Evolutionary conservation across 2,329 filamentous ascomycete genomes (phyloP), one percentile per base, ranked within the genome.

Genomic region (Neonectria magnoliae): DNA sequence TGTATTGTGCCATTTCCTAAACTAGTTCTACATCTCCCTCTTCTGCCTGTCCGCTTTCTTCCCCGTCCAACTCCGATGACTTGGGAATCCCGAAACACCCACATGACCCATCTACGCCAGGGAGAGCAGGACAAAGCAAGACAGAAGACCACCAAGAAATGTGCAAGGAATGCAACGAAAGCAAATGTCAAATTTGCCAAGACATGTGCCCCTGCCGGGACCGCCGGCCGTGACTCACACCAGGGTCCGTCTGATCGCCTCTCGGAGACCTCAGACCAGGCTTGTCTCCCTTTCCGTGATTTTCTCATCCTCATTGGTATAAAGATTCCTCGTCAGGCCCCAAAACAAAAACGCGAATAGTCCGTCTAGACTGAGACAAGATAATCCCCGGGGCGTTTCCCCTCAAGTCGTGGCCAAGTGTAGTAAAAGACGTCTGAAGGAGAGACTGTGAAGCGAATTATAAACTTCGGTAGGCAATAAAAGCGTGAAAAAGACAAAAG

Each of bases 371-470:
- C 66, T 72, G 65, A 68, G 71, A 74, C 70, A 74, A 71, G 68
- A 67, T 66, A 65, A 73, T 72, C 65, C 70, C 68, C 65, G 65
- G 72, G 72, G 72, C 53, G 57, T 60, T 54, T 63, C 66, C 70
- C 69, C 67, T 54, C 70, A 75, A 70, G 71, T 77, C 74, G 67
- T 77, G 69, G 76, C 66, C 63, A 72, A 68, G 68, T 69, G 69
- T 71, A 68, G 11, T 38, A 38, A 16, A 74, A 76, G 67, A 65
- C 63, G 70, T 73, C 62, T 79, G 57, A 80, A 79, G 64, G 79
- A 81, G 66, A 77, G 79, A 80, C 77, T 72, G 65, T 70, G 77
- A 81, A 81, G 68, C 68, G 77, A 79, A 81, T 79, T 78, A 79
- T 78, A 75, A 77, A 74, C 72, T 75, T 72, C 69, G 69, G 57